A percentile compares a stretch with the other conserved stretches of the same genome.
phyloP scores from a whole-genome alignment of 768 basidiomycete genomes.

The Xanthoconium purpureum region DNA sequence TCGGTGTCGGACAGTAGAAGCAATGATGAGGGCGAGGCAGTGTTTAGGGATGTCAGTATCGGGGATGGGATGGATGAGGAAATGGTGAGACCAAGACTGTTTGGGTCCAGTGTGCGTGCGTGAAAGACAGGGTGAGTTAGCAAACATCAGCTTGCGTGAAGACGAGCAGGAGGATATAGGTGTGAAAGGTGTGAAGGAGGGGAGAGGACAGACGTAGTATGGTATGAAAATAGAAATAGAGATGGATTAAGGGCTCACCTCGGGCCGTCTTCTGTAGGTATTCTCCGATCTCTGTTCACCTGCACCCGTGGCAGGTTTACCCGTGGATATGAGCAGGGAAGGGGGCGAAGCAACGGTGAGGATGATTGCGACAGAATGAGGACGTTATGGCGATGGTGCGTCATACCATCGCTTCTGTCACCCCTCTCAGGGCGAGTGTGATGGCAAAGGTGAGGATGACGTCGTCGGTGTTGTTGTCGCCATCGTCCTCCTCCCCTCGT shows the following conservation, averaged over 20 bases:
- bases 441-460: too few relatives aligned
- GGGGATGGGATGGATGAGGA: background rate
- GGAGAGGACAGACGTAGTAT: conserved; percentile 34
- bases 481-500: too few relatives aligned
- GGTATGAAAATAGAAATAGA: conserved; percentile 55
- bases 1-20: conserved; percentile 37
- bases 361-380: too few relatives aligned
- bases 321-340: too few relatives aligned
- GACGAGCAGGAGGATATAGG: background rate
- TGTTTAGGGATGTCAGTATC: background rate
- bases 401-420: too few relatives aligned
- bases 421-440: too few relatives aligned
- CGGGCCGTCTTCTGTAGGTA: too few relatives aligned
- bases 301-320: too few relatives aligned
- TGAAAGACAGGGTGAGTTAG: conserved; percentile 4
- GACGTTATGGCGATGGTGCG: too few relatives aligned
- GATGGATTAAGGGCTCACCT: conserved; percentile 18
- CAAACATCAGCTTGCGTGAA: conserved; percentile 1
- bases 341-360: too few relatives aligned
- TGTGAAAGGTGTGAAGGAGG: background rate
- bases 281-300: too few relatives aligned
- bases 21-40: conserved; percentile 30
- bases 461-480: too few relatives aligned
- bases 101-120: background rate
- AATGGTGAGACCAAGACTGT: background rate